Base-by-base conservation (phyloP, 352 stramenopile species). In the Phytophthora brassicae region DNA sequence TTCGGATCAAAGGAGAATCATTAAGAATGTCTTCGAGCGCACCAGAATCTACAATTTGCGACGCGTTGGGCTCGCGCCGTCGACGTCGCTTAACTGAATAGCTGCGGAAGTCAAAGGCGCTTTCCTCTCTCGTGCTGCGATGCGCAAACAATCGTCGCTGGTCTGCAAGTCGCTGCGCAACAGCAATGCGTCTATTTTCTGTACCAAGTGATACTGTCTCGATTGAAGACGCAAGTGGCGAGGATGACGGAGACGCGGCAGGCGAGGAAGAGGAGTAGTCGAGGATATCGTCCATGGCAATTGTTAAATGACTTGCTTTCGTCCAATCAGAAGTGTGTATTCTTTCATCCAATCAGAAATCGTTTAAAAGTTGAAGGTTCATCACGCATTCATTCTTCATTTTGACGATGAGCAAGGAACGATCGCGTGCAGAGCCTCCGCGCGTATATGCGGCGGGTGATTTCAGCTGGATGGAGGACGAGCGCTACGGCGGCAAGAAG, bases 401-500 rank as follows among this genome's bases (percentile, higher is more conserved):
- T 24, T 44, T 44, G 36, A 35, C 23, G 13, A 71, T 71, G 57
- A 14, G 54, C 35, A 53, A 22, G 3, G 41, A 64, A 20, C 58
- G 59, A 23, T 67, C 8, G 24, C 7, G 13, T n/a, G 22, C 39
- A 12, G 59, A 66, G 39, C 49, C 45, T 2, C 50, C 60, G 54
- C 68, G 64, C 36, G 58, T 73, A 22, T 73, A 75, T 28, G 54
- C 77, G n/a, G 64, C 72, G 7, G 79, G 79, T 3, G 81, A 91
- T 61, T 87, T 91, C 44, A 74, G 65, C 48, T 90, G 79, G 79
- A 88, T 89, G 65, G 61, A 85, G 54, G 68, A 87, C 29, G 64
- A 77, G 50, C 79, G 66, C 52, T 68, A 72, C 41, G 60, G 60
- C 3, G 81, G 79, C 50, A 80, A 77, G 46, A 90, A 90, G 66